Conservation (phyloP, 345 rosid species). For the Citrus cavaleriei region DNA sequence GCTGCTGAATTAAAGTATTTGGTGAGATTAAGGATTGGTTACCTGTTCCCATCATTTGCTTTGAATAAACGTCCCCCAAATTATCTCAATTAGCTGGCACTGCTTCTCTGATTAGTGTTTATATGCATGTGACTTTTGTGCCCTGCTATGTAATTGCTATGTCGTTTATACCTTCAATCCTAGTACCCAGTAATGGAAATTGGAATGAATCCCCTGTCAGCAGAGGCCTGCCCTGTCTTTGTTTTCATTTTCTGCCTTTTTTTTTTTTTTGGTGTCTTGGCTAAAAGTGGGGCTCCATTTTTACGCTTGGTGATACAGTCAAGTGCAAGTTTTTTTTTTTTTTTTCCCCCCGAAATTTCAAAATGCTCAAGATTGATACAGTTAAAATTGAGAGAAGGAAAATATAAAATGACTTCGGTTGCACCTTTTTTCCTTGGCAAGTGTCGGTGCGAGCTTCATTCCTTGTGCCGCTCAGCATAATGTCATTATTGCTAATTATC, state of each 20-base stretch:
- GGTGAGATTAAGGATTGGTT: background rate
- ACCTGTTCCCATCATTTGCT: background rate
- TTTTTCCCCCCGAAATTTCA: no score
- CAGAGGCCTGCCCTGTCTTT: no score
- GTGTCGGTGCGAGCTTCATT: background rate
- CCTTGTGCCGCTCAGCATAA: background rate
- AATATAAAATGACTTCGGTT: no score
- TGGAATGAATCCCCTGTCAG: background rate
- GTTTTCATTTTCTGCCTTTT: background rate
- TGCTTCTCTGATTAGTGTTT: background rate
- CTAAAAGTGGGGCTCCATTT: no score
- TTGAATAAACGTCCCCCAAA: no score
- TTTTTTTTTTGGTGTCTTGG: no score
- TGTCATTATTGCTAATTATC: background rate
- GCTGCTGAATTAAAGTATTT: background rate
- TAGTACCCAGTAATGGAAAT: background rate
- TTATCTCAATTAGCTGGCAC: background rate
- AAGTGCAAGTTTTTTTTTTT: no score
- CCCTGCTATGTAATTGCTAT: no score
- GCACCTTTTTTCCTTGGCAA: background rate
- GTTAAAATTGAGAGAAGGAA: no score
- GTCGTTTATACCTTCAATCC: background rate
- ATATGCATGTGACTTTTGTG: background rate
- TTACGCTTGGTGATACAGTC: no score
- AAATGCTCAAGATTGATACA: no score